Evolutionary conservation across 805 yeast species (phyloP), one percentile per base, ranked within the genome.

Genomic region (Dipodascus geniculatus): DNA sequence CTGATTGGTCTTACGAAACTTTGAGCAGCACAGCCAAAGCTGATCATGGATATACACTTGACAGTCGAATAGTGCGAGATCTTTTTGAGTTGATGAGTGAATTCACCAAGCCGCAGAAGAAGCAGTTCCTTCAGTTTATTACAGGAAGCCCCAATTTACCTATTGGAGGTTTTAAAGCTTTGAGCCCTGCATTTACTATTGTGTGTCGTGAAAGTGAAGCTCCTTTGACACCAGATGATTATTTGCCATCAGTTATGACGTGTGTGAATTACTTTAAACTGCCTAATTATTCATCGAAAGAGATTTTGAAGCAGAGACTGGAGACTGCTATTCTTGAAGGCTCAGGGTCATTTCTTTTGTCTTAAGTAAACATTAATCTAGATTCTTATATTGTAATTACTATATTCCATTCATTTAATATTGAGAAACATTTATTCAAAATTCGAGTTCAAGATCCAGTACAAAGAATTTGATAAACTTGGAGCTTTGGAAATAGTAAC

Each of bases 191-290:
- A 52, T 75, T 91, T 49, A 91, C 98, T 0, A 89, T 93, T 35
- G 98, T 93, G 1, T 70, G 87, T 56, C 89, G 87, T 64, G 62
- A 66, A 44, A 76, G 83, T n/a, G 98, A 91, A 52, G 81, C 77
- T 49, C 84, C 82, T 0, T 65, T 78, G 23, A 68, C 70, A 11
- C 77, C 86, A 3, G 96, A 91, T 67, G 88, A 82, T 56, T 89
- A 84, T 63, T 73, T 93, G 54, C 98, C 99, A 1, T 87, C 96
- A 69, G 99, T 93, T 2, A 91, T 91, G 99, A 91, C 99, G 0
- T 91, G 99, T 72, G 97, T 95, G 2, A 91, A 91, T 65, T 93
- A 91, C 64, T 74, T 91, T 59, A 91, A 91, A 66, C 71, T 93
- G 20, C 98, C 99, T 3, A 79, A 85, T 57, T 93, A 91, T 65